Evolutionary conservation across 345 rosid genomes (phyloP).

Genomic region (Salix arbutifolia): DNA sequence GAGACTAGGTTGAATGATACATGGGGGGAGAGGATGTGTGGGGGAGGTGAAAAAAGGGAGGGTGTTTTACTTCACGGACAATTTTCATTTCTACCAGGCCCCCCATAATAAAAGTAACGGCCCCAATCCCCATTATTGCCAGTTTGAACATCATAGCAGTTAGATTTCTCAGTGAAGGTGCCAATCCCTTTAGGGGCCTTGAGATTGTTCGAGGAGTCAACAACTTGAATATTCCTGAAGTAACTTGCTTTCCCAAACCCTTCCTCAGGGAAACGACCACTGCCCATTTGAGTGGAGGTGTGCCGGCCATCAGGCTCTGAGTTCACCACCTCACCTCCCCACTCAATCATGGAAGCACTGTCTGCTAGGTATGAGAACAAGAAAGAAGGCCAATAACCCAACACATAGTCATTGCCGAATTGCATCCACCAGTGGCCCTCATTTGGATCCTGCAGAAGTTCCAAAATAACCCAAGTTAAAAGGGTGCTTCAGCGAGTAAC

Average conservation of each 20-base stretch:
- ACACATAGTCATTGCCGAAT: constrained; percentile 75
- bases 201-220: constrained; percentile 83
- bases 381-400: constrained; percentile 96
- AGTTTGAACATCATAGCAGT: constrained; percentile 86
- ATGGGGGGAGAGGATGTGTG: constrained; percentile 6
- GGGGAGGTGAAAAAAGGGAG: not conserved
- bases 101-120: constrained; percentile 93
- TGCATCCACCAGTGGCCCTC: constrained; percentile 99
- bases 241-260: constrained; percentile 91
- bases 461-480: not conserved
- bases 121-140: constrained; percentile 96
- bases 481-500: not conserved
- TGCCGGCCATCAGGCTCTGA: constrained; percentile 78
- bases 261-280: constrained; percentile 90
- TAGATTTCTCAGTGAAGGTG: constrained; percentile 89
- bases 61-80: constrained; percentile 43
- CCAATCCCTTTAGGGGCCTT: constrained; percentile 84
- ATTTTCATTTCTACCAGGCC: constrained; percentile 81
- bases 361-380: constrained; percentile 88
- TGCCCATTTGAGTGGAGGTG: constrained; percentile 96
- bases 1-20: constrained; percentile 50
- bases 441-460: constrained; percentile 64
- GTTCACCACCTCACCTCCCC: constrained; percentile 99
- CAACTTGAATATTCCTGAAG: constrained; percentile 86
- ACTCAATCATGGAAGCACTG: constrained; percentile 92